Percentiles rank a stretch among this genome's conserved stretches.
Conservation (phyloP, 306 rosid genomes). For the Dalbergia oliveri region DNA sequence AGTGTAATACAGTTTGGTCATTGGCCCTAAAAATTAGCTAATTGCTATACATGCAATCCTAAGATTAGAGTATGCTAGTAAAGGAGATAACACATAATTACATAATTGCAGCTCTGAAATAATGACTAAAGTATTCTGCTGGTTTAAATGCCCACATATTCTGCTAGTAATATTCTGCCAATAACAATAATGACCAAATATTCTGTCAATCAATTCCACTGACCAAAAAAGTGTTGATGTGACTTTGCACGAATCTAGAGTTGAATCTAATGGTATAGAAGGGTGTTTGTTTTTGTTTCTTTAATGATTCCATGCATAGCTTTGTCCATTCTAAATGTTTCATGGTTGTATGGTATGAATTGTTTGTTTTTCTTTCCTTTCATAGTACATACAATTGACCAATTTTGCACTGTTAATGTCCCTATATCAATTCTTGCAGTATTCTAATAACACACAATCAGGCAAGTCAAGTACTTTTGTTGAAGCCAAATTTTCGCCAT, state of each 20-base stretch:
- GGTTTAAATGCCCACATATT: too few relatives aligned
- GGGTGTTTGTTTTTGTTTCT: constrained; percentile 20
- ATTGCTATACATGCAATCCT: too few relatives aligned
- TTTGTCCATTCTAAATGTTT: constrained; percentile 2
- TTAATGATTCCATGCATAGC: neutral
- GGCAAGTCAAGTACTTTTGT: constrained; percentile 64
- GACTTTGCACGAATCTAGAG: neutral
- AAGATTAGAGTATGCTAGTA: too few relatives aligned
- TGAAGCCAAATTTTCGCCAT: constrained; percentile 77
- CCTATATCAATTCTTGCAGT: constrained; percentile 58
- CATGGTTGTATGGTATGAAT: neutral
- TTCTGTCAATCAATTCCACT: neutral
- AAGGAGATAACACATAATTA: too few relatives aligned
- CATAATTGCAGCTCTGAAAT: too few relatives aligned
- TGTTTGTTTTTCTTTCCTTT: neutral
- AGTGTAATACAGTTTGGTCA: too few relatives aligned
- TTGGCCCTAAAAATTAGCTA: too few relatives aligned
- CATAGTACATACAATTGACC: neutral
- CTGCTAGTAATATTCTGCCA: too few relatives aligned
- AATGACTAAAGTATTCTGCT: too few relatives aligned
- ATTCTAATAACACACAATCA: constrained; percentile 53
- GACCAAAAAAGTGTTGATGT: neutral
- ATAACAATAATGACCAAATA: too few relatives aligned
- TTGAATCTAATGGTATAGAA: neutral
- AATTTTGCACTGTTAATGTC: constrained; percentile 36